A percentile compares a stretch with the other conserved stretches of the same genome.
Conservation (phyloP, 192 early-diverging fungal species). For the Gigaspora rosea region DNA sequence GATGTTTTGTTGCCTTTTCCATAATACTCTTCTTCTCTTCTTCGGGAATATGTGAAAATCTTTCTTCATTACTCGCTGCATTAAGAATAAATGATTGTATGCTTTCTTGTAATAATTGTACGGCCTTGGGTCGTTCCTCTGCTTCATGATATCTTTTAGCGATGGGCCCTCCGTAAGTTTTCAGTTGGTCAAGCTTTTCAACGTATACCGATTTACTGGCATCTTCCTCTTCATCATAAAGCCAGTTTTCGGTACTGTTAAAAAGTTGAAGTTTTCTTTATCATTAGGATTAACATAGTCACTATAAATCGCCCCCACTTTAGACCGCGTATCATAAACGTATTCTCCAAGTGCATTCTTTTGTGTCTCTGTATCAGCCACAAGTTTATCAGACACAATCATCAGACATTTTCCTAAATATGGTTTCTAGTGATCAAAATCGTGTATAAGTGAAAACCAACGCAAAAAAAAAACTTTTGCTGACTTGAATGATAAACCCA, state of each 20-base stretch:
- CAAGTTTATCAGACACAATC: constrained; percentile 80
- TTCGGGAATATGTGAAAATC: constrained; percentile 82
- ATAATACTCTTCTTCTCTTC: constrained; percentile 84
- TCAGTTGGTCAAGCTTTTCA: constrained; percentile 78
- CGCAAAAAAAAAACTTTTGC: too few relatives aligned
- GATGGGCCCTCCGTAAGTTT: constrained; percentile 81
- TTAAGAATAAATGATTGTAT: constrained; percentile 73
- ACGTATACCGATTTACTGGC: constrained; percentile 86
- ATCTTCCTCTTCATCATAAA: constrained; percentile 97
- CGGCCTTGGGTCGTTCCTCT: constrained; percentile 85
- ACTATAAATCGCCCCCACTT: constrained; percentile 73
- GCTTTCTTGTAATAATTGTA: constrained; percentile 75
- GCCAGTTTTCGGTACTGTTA: constrained; percentile 92
- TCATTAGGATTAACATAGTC: constrained; percentile 74
- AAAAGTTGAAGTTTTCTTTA: constrained; percentile 66
- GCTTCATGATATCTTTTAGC: constrained; percentile 78
- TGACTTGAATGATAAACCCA: too few relatives aligned
- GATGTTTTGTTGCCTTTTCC: constrained; percentile 72
- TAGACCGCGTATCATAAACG: constrained; percentile 91
- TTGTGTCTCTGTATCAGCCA: constrained; percentile 89
- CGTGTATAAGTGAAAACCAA: too few relatives aligned
- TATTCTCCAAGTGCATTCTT: constrained; percentile 98
- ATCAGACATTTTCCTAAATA: constrained; percentile 43
- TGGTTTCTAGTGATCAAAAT: too few relatives aligned
- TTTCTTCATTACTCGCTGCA: constrained; percentile 76